phyloP scores from a whole-genome alignment of 768 basidiomycete species.

The Rhizopogon sp. region DNA sequence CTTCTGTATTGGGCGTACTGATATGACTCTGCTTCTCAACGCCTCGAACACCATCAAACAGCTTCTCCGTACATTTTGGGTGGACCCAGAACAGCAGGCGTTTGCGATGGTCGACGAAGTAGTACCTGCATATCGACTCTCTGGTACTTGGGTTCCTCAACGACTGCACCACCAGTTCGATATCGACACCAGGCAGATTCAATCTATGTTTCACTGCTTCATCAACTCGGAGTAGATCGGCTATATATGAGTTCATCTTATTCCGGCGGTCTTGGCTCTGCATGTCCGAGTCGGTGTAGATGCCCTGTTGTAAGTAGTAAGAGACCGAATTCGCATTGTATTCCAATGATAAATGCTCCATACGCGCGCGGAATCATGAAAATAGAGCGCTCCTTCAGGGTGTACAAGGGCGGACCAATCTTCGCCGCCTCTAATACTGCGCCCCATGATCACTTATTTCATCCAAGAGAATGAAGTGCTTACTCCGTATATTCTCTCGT shows the following conservation, averaged over 20 bases:
- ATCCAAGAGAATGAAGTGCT: no score
- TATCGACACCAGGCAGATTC: no score
- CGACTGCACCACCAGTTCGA: neutral
- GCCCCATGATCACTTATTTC: neutral
- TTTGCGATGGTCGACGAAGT: constrained; percentile 38
- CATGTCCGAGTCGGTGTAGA: constrained; percentile 46
- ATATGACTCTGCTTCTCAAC: constrained; percentile 33
- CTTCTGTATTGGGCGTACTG: constrained; percentile 23
- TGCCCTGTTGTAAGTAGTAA: constrained; percentile 22
- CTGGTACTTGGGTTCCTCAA: neutral
- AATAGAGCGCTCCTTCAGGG: constrained; percentile 55
- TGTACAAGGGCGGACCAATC: constrained; percentile 39
- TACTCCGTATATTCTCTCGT: neutral
- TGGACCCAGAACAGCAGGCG: constrained; percentile 47
- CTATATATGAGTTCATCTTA: neutral
- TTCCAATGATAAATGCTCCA: neutral
- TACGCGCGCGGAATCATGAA: constrained; percentile 38
- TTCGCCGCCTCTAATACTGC: neutral
- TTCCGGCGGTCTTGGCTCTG: neutral
- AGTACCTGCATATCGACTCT: constrained; percentile 25
- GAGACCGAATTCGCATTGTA: neutral
- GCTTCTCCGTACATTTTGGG: constrained; percentile 17
- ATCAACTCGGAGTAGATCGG: neutral
- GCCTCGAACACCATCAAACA: constrained; percentile 34
- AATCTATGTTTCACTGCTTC: neutral